Evolutionary conservation across 768 basidiomycete species (phyloP), one percentile per base, ranked within the genome.

Genomic region (Lactarius pseudohatsudake): DNA sequence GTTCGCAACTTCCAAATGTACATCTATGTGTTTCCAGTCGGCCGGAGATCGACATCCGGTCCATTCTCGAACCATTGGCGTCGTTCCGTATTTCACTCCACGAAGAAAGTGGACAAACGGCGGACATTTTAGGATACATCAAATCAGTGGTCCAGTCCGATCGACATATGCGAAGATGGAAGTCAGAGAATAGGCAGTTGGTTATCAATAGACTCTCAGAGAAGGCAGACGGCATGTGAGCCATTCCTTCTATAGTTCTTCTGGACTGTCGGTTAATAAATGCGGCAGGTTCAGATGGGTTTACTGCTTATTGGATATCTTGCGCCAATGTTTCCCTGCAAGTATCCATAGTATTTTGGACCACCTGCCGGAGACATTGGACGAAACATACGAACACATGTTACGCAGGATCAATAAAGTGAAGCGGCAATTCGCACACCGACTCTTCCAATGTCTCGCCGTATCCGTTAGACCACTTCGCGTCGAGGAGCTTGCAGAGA

Each of bases 271-370:
- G n/a, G 2, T 6, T 34, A 32, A 28, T 9, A 22, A 32, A 18
- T 56, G 4, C 18, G 0, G 0, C 16, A 65, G 64, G 64, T 65
- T 61, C 4, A 53, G 64, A 20, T 65, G 40, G 50, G 64, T 61
- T 0, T 28, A 41, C n/a, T n/a, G n/a, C n/a, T n/a, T n/a, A n/a
- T n/a, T n/a, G n/a, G n/a, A n/a, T n/a, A n/a, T n/a, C n/a, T n/a
- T n/a, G n/a, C n/a, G n/a, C n/a, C n/a, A n/a, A n/a, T n/a, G n/a
- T n/a, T n/a, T n/a, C n/a, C n/a, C n/a, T n/a, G n/a, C n/a, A n/a
- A n/a, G n/a, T n/a, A n/a, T n/a, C n/a, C n/a, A n/a, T n/a, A n/a
- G n/a, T n/a, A n/a, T n/a, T n/a, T n/a, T n/a, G n/a, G n/a, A n/a
- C n/a, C n/a, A n/a, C n/a, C n/a, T n/a, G n/a, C n/a, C n/a, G n/a